phyloP scores from a whole-genome alignment of 148 eudicot species.

The Drosera capensis region DNA sequence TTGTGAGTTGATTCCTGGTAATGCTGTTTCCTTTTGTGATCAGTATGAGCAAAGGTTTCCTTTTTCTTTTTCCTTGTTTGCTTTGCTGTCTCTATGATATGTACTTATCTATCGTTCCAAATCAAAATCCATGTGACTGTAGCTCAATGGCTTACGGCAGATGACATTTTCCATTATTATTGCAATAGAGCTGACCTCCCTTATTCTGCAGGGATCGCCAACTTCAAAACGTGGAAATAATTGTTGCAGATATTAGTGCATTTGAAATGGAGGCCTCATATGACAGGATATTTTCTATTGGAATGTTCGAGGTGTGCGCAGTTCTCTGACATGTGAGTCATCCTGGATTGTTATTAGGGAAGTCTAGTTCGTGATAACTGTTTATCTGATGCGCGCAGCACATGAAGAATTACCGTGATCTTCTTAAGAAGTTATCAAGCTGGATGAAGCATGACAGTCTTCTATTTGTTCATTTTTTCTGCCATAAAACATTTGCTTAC shows the following conservation, averaged over 20 bases:
- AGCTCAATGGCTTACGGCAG: no score
- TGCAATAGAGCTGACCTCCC: no score
- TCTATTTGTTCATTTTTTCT: conserved; percentile 87
- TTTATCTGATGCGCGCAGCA: conserved; percentile 41
- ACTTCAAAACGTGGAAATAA: conserved; percentile 67
- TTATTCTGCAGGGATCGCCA: conserved; percentile 64
- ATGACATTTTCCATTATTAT: no score
- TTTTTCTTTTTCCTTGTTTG: conserved; percentile 4
- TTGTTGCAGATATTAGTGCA: conserved; percentile 74
- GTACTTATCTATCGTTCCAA: no score
- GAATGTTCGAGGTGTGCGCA: conserved; percentile 89
- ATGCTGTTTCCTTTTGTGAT: no score
- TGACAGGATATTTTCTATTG: conserved; percentile 82
- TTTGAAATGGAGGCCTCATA: conserved; percentile 76
- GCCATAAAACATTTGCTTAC: conserved; percentile 89
- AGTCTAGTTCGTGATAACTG: conserved; percentile 3
- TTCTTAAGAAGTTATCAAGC: conserved; percentile 74
- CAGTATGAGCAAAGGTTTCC: neutral
- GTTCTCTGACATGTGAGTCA: neutral
- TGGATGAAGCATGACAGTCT: conserved; percentile 81
- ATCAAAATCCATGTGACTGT: no score
- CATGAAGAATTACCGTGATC: conserved; percentile 84
- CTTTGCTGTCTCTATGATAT: no score
- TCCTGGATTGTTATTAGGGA: neutral
- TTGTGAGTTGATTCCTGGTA: no score